phyloP scores from a whole-genome alignment of 495 filamentous ascomycete species.

The Podospora sp. region DNA sequence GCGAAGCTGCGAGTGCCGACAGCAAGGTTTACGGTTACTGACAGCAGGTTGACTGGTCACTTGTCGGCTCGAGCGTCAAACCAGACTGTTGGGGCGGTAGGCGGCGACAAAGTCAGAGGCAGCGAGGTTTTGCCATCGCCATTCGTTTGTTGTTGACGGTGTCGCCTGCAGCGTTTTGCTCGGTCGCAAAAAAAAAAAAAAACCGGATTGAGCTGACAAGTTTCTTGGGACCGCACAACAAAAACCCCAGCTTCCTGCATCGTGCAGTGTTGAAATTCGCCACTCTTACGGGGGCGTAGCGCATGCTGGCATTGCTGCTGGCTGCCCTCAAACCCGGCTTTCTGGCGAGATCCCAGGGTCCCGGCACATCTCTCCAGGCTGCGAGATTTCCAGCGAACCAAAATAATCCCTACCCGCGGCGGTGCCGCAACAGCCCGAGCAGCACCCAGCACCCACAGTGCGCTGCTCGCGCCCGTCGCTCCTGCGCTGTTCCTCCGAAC shows the following conservation, averaged over 20 bases:
- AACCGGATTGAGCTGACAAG: no score
- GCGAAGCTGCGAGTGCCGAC: neutral
- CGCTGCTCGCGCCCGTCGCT: slow-evolving; percentile 11
- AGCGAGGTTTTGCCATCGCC: neutral
- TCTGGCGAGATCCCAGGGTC: slow-evolving; percentile 23
- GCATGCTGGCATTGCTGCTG: neutral
- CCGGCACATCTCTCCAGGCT: slow-evolving; percentile 32
- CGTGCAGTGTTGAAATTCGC: neutral
- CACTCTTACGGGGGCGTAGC: neutral
- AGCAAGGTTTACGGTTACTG: no score
- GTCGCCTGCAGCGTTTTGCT: no score
- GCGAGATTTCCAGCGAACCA: slow-evolving; percentile 34
- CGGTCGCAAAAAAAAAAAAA: no score
- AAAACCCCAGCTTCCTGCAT: neutral
- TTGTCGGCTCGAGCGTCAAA: neutral
- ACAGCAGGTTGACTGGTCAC: no score
- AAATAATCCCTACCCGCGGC: slow-evolving; percentile 33
- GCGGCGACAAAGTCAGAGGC: neutral
- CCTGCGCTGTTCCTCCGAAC: slow-evolving; percentile 12
- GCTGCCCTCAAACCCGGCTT: slow-evolving; percentile 19
- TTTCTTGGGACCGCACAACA: neutral
- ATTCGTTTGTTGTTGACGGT: no score
- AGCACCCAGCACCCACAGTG: slow-evolving; percentile 8
- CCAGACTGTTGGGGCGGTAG: neutral
- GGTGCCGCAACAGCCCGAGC: slow-evolving; percentile 16